Evolutionary conservation across 352 stramenopile genomes (phyloP), one percentile per base, ranked within the genome.

Genomic region (Labyrinthula sp.): DNA sequence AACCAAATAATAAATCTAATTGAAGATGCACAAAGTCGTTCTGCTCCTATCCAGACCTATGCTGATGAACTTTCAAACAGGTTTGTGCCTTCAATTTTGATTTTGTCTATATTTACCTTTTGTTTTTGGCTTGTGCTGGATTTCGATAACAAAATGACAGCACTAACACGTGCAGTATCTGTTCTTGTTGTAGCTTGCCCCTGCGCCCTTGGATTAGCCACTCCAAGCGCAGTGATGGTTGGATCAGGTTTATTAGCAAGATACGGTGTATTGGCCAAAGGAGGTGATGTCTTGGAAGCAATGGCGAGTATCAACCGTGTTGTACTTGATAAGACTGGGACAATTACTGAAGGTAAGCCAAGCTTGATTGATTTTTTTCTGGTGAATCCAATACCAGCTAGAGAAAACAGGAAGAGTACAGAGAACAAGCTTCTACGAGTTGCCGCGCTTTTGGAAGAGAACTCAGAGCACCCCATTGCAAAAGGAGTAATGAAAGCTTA

Each of bases 211-310:
- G 83, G 84, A 1, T 60, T 96, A 8, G 85, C 85, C 2, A 95
- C 84, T 0, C 86, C 86, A 10, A 95, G 83, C n/a, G 85, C 86
- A 0, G 82, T 96, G 0, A 95, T 95, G 85, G 83, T 95, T 5
- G 87, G 85, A 24, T 93, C 82, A 3, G 85, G 86, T 28, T 80
- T 95, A 1, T 84, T 84, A 10, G 86, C 85, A n/a, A 66, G 71
- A 28, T 69, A 93, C 39, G 86, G 86, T 25, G 69, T 96, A 23
- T 65, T 96, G 23, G 93, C 95, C 63, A 96, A 95, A 60, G 82
- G 86, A 15, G 84, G 85, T 1, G 75, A 88, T 40, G 70, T 75
- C 7, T 61, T 87, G 4, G 74, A 89, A 36, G 62, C 75, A 14
- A 73, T 73, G 4, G 71, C 82, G 50, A 75, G 57, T 38, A 64